Evolutionary conservation across 2,329 filamentous ascomycete species (phyloP).

Genomic region (Ascomycota sp.): DNA sequence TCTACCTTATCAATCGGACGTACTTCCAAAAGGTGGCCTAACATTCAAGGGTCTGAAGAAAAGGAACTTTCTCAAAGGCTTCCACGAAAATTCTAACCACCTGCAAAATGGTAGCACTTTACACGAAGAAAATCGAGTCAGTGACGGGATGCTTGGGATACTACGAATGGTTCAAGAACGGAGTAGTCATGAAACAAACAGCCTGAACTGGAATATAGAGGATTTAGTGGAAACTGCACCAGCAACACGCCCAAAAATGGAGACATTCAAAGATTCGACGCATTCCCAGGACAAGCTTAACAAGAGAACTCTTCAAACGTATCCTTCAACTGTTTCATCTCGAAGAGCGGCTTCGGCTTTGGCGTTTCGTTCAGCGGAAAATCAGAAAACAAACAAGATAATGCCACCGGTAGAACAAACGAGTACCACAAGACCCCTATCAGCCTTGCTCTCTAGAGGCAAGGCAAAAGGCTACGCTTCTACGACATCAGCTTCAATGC

Average conservation of each 20-base stretch:
- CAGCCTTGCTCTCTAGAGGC: slow-evolving; percentile 11
- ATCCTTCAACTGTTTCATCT: slow-evolving; percentile 16
- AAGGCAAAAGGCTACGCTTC: slow-evolving; percentile 16
- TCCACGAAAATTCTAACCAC: slow-evolving; percentile 38
- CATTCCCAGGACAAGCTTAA: not conserved
- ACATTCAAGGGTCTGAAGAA: slow-evolving; percentile 37
- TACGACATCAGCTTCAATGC: slow-evolving; percentile 23
- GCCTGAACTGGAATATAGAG: slow-evolving; percentile 37
- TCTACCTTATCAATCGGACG: slow-evolving; percentile 48
- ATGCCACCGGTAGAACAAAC: not conserved
- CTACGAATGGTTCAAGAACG: slow-evolving; percentile 41
- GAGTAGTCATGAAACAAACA: slow-evolving; percentile 45
- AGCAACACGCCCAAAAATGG: not conserved
- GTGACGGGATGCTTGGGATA: slow-evolving; percentile 28
- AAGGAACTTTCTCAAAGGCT: slow-evolving; percentile 39
- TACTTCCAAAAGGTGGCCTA: slow-evolving; percentile 36
- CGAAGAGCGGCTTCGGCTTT: slow-evolving; percentile 33
- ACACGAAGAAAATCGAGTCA: slow-evolving; percentile 37
- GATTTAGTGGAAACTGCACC: slow-evolving; percentile 28
- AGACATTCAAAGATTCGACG: not conserved
- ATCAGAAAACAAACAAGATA: not conserved
- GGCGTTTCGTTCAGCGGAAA: slow-evolving; percentile 7
- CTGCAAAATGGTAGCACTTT: slow-evolving; percentile 49
- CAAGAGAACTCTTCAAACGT: slow-evolving; percentile 4
- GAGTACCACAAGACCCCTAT: slow-evolving; percentile 8